Conservation (phyloP, 1,139 yeast species). For the Taphrina wiesneri region DNA sequence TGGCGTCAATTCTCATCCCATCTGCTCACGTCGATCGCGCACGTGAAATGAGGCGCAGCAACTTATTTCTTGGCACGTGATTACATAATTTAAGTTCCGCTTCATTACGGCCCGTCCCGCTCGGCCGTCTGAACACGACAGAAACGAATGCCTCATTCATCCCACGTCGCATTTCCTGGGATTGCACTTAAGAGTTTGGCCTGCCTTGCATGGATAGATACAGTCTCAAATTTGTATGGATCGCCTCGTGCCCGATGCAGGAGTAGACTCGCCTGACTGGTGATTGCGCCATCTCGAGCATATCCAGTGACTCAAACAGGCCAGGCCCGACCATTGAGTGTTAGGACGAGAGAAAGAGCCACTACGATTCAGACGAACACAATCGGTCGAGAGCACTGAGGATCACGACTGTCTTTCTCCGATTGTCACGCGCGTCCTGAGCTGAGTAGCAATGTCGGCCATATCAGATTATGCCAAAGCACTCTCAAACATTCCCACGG, state of each 20-base stretch:
- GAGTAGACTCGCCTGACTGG: no score
- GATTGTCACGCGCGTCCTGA: no score
- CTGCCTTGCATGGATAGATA: not conserved
- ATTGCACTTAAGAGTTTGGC: not conserved
- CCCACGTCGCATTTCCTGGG: not conserved
- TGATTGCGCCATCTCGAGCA: no score
- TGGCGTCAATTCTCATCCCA: no score
- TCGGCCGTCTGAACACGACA: not conserved
- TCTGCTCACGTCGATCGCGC: not conserved
- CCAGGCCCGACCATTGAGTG: no score
- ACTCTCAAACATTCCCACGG: conserved; percentile 4
- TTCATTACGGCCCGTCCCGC: not conserved
- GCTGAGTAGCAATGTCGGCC: not conserved
- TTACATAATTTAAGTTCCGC: not conserved
- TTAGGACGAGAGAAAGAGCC: no score
- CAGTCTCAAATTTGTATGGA: no score
- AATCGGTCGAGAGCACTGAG: not conserved
- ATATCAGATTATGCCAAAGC: not conserved
- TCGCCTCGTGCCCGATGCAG: not conserved
- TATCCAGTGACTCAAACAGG: no score
- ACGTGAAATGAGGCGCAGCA: conserved; percentile 9
- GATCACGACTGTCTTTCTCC: no score
- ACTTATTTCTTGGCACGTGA: not conserved
- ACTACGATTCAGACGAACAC: no score
- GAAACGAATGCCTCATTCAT: not conserved